These are phyloP conservation scores for Canavalia ensiformis DNA, from an alignment of 306 rosid species.

Conservation along the genomic window DNA sequence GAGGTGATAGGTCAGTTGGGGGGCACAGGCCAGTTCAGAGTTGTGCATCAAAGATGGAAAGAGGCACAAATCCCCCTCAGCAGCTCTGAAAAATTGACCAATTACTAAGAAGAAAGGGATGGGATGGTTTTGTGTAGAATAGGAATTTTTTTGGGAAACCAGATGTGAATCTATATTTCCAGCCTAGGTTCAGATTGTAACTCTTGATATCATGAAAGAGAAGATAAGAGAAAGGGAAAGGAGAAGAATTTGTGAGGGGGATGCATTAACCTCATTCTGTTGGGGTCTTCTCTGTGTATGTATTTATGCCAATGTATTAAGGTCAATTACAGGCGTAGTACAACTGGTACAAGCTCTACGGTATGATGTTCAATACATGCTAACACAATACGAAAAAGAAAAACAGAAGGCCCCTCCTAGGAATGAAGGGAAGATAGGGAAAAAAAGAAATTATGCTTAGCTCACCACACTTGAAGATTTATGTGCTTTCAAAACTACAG, in stretches of 20 bases:
- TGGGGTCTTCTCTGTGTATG: neutral
- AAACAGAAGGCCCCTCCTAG: neutral
- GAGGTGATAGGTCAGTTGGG: neutral
- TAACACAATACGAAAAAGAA: neutral
- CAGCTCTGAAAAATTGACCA: neutral
- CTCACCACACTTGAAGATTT: neutral
- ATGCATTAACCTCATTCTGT: neutral
- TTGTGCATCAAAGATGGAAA: neutral
- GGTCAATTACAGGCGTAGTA: neutral
- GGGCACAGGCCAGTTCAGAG: neutral
- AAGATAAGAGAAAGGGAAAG: constrained; percentile 16
- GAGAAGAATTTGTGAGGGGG: constrained; percentile 23
- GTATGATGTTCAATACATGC: neutral
- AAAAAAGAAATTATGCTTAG: neutral
- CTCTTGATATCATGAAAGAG: constrained; percentile 3
- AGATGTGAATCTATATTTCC: constrained; percentile 11
- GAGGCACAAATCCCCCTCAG: neutral
- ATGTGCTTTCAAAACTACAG: neutral
- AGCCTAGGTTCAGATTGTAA: constrained; percentile 21
- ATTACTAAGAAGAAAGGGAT: constrained; percentile 28
- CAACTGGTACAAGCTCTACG: neutral
- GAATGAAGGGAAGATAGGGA: constrained; percentile 10
- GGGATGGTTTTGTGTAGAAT: neutral
- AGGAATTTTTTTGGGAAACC: neutral
- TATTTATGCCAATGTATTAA: neutral